Conservation (phyloP, 192 early-diverging fungal genomes). For the Pecoramyces ruminantium region DNA sequence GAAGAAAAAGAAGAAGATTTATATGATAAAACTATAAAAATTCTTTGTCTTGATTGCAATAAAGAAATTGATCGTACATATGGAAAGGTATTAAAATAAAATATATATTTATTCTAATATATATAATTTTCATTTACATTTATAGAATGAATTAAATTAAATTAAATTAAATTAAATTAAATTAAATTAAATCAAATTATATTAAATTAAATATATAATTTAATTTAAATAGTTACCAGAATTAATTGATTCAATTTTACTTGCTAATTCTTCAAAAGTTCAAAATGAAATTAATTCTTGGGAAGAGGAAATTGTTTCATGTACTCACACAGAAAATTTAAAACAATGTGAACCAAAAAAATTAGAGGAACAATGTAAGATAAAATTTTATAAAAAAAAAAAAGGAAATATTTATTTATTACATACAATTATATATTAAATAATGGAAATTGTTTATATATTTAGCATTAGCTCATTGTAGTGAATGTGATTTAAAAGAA, state of each 20-base stretch:
- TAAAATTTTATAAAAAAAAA: neutral
- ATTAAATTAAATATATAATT: slow-evolving; percentile 1
- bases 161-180: slow-evolving; percentile 5
- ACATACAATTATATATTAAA: slow-evolving; percentile 16
- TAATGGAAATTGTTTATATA: neutral
- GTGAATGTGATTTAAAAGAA: slow-evolving; percentile 65
- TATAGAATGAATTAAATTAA: too few relatives aligned
- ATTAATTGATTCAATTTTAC: slow-evolving; percentile 51
- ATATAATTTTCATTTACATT: too few relatives aligned
- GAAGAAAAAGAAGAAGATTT: slow-evolving; percentile 51
- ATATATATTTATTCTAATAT: too few relatives aligned
- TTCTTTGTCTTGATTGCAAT: slow-evolving; percentile 69
- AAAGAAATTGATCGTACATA: slow-evolving; percentile 35
- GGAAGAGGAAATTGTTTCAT: slow-evolving; percentile 67
- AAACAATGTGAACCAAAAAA: slow-evolving; percentile 20
- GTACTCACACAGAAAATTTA: slow-evolving; percentile 61
- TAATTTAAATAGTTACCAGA: slow-evolving; percentile 25
- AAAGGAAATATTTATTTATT: slow-evolving; percentile 9
- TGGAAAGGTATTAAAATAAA: too few relatives aligned
- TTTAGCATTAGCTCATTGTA: slow-evolving; percentile 51
- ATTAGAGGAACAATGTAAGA: slow-evolving; percentile 6
- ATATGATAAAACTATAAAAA: slow-evolving; percentile 55
- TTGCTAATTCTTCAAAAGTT: slow-evolving; percentile 61
- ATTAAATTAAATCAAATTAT: neutral
- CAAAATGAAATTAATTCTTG: slow-evolving; percentile 84